Base-by-base conservation (phyloP, 768 basidiomycete species). In the Termitomyces sp. region DNA sequence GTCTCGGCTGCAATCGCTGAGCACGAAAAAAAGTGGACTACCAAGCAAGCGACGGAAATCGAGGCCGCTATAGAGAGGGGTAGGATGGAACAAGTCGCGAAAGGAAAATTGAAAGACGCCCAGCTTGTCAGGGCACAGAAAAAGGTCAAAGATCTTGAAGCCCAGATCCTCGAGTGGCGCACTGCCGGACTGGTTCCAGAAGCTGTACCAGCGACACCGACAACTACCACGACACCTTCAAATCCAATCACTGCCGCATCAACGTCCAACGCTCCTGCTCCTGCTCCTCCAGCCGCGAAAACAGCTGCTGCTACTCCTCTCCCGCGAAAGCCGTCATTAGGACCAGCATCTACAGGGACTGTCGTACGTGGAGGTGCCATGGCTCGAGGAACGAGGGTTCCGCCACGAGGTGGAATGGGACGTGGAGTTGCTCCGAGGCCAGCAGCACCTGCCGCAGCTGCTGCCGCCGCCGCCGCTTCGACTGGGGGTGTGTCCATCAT, bases 81-180 rank as follows among this genome's bases (percentile, higher is more conserved):
- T 2, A 76, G 89, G 48, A 74, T 80, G 73, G 90, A 92, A 61
- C 75, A 79, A 52, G 73, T 65, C 1, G 74, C 82, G 24, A 88
- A 87, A 71, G 67, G 72, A 35, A 88, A 86, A 67, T 62, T 92
- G 44, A 91, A 90, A 71, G 90, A 92, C 62, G 72, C 74, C 1
- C 87, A 87, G 62, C 72, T 91, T n/a, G 76, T 84, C 32, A 80
- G 75, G 52, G 74, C 81, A 10, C 83, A 88, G 65, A 73, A 71
- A 56, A 80, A 77, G 56, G 72, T 90, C 51, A 91, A 89, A 71
- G 84, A 87, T 7, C 73, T 90, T 36, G 88, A 91, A 64, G 76
- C 77, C 11, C 81, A 84, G 57, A 79, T 88, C 36, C 68, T 80
- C 43, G 80, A 80, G 58, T 82, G 80, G 80, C 77, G 77, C 62